Base-by-base conservation (phyloP, 805 yeast species). In the Scheffersomyces coipomensis region DNA sequence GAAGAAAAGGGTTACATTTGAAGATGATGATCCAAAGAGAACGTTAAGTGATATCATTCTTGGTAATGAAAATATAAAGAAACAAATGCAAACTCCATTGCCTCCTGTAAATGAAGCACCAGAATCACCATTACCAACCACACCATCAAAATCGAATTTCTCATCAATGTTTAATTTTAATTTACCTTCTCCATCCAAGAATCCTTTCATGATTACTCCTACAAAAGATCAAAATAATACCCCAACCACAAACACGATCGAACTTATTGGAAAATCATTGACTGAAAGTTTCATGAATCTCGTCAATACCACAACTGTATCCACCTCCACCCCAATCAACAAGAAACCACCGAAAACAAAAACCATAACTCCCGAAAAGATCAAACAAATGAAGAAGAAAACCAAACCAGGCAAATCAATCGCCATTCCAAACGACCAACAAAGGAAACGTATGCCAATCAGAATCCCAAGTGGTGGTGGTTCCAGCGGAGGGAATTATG, bases 401-500 rank as follows among this genome's bases (percentile, higher is more conserved):
- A 25, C 40, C 9, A 39, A 38, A 33, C 15, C 21, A 5, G 33
- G 31, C 9, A 44, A 43, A 18, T 60, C 62, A 2, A 66, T 69
- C 5, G 37, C 56, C 4, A 46, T 53, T 8, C 49, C 46, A 16
- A 61, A 55, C 35, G 68, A 66, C n/a, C 44, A 36, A 9, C 60
- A 53, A 18, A 34, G 48, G 15, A 64, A 66, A 39, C 42, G 73
- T 34, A 44, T 58, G 21, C 75, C 73, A 1, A 50, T 55, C 5
- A 40, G 53, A 16, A 40, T 44, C 12, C 47, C 49, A 27, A 5
- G 8, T 15, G 15, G 45, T 41, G n/a, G 34, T 49, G 18, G 27
- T 10, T 13, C 34, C 16, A 52, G 46, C 23, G 62, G 57, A 37
- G 76, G 73, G n/a, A n/a, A n/a, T 0, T 52, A 66, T 13, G 71